Evolutionary conservation across 2,329 filamentous ascomycete species (phyloP).

Genomic region (Thelonectria discophora): DNA sequence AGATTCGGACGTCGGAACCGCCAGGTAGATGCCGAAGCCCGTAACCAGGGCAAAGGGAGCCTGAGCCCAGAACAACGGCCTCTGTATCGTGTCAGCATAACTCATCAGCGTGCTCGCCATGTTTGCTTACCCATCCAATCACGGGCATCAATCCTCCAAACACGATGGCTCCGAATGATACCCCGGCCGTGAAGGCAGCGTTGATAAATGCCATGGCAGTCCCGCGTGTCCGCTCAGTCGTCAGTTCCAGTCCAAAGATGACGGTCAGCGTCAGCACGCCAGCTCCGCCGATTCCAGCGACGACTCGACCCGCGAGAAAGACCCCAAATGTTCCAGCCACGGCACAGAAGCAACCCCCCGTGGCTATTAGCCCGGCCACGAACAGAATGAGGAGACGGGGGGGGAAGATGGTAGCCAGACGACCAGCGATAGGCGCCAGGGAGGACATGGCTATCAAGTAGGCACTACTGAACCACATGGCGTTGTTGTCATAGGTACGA

Average conservation of each 20-base stretch:
- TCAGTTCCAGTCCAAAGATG: slow-evolving; percentile 80
- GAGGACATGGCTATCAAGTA: slow-evolving; percentile 73
- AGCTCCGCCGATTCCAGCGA: slow-evolving; percentile 75
- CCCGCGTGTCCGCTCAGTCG: slow-evolving; percentile 72
- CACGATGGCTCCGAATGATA: slow-evolving; percentile 76
- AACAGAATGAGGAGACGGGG: slow-evolving; percentile 71
- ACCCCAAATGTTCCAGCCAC: slow-evolving; percentile 64
- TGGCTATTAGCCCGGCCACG: slow-evolving; percentile 64
- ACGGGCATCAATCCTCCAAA: slow-evolving; percentile 70
- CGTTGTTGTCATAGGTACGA: slow-evolving; percentile 74
- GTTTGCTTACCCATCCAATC: slow-evolving; percentile 72
- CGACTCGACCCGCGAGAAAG: slow-evolving; percentile 74
- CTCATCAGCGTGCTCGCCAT: not conserved
- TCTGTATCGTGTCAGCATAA: slow-evolving; percentile 52
- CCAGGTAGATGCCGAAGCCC: slow-evolving; percentile 69
- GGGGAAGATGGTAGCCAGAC: slow-evolving; percentile 78
- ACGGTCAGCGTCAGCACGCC: slow-evolving; percentile 78
- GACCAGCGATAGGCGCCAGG: slow-evolving; percentile 74
- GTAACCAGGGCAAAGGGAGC: slow-evolving; percentile 69
- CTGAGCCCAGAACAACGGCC: slow-evolving; percentile 78
- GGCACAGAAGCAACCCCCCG: slow-evolving; percentile 73
- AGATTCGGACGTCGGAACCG: slow-evolving; percentile 61
- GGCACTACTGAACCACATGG: slow-evolving; percentile 82
- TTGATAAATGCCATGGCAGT: slow-evolving; percentile 80
- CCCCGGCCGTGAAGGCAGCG: slow-evolving; percentile 74